Evolutionary conservation across 352 stramenopile species (phyloP).

Genomic region (Sclerospora graminicola): DNA sequence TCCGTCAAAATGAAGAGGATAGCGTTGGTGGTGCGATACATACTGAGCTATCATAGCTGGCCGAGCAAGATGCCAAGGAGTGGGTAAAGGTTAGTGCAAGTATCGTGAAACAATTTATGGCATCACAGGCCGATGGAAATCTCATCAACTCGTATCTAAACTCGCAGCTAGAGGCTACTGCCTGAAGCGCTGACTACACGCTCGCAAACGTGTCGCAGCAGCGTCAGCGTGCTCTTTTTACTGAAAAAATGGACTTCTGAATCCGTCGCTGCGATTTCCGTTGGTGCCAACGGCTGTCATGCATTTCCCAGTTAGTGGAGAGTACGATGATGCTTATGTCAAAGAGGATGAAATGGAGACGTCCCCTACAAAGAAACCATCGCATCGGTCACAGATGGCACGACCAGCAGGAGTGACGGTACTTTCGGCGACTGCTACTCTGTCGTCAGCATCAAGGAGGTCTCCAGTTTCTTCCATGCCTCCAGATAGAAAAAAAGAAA

Average conservation of each 20-base stretch:
- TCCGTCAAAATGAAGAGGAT: conserved; percentile 40
- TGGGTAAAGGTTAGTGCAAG: conserved; percentile 57
- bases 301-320: conserved; percentile 57
- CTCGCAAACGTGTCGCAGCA: conserved; percentile 7
- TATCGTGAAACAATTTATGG: conserved; percentile 63
- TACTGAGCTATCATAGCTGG: conserved; percentile 40
- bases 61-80: conserved; percentile 53
- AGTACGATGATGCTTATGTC: conserved; percentile 24
- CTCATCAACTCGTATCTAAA: conserved; percentile 56
- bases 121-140: conserved; percentile 28
- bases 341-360: conserved; percentile 18
- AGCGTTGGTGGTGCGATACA: conserved; percentile 19
- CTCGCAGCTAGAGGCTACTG: conserved; percentile 35
- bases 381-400: conserved; percentile 38
- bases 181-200: conserved; percentile 18
- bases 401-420: conserved; percentile 13
- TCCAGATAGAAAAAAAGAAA: conserved; percentile 46
- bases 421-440: conserved; percentile 9
- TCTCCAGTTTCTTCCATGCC: conserved; percentile 17
- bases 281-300: conserved; percentile 26
- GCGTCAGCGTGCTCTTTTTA: conserved; percentile 30
- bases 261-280: conserved; percentile 37
- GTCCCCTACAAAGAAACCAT: conserved; percentile 27
- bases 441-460: conserved; percentile 15
- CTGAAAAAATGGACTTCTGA: conserved; percentile 60